Base-by-base conservation (phyloP, 1,139 yeast species). In the Taphrina pruni region DNA sequence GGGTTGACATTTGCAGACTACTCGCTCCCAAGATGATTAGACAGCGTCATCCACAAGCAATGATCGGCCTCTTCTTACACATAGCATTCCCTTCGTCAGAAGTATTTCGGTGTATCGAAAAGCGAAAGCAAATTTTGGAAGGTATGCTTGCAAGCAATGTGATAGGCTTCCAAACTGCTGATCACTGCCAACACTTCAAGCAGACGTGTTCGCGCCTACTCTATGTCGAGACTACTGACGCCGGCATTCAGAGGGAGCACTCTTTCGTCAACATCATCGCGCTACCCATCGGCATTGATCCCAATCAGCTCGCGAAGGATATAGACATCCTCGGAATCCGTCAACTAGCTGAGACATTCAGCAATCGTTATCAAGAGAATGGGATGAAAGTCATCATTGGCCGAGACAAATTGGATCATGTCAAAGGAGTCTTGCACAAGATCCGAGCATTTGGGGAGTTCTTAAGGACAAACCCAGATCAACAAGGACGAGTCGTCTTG, bases 81-180 rank as follows among this genome's bases (percentile, higher is more conserved):
- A 92, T 94, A 32, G 90, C 98, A 0, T 94, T 94, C 81, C 99
- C 99, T 7, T 90, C 97, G 1, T 88, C 95, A 61, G 99, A 94
- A 78, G 97, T 94, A 3, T 95, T 94, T 79, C 84, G 98, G 73
- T 93, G 98, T 76, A 84, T 94, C 73, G 97, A 98, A 0, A 95
- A 91, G 76, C 84, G 99, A 75, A 87, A 85, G 69, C 85, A 85
- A 39, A 82, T 95, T 26, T 81, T 95, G 35, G 84, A 85, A 72
- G 99, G 99, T 14, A 84, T 94, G 81, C 81, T 95, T 60, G 98
- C 97, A 4, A 93, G 98, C 1, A 90, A 92, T 75, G 86, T 89
- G 71, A 85, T 95, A 60, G 87, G 94, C 0, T 93, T 94, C 81
- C 99, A 94, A 78, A 92, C 95, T 11, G 87, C 88, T 45, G 99